Base-by-base conservation (phyloP, 306 rosid genomes). In the Leucaena leucocephala region DNA sequence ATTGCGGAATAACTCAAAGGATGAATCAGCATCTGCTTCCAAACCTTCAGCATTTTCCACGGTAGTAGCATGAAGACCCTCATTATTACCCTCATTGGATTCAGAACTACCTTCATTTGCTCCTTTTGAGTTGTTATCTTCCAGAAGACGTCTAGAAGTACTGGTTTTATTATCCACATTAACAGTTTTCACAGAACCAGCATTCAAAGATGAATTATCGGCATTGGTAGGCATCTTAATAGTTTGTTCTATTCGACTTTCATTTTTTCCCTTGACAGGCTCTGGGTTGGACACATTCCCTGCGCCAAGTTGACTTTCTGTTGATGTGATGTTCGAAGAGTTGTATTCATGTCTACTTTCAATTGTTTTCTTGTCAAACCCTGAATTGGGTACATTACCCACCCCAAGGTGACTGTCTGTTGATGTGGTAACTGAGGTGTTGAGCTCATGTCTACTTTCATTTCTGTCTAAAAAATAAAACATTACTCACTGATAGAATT, bases 11-110 rank as follows among this genome's bases (percentile, higher is more conserved):
- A 96, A 77, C 44, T 96, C 99, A 49, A 93, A 96, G 57, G 99
- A 93, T 22, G 96, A 85, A 82, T 84, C 99, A 68, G 97, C 98
- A 73, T 91, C 96, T 80, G 90, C 93, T 86, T 96, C 98, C 76
- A 93, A 86, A 78, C 82, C 78, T 80, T 87, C 96, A 5, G 79
- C 91, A 87, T 88, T 93, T 83, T 91, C 93, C 43, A 88, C 98
- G 14, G 97, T 90, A 62, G 93, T 90, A 76, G 89, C 88, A 76
- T 33, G 96, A 72, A 68, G 76, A 43, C 82, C 90, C 62, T 84
- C 94, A 65, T 81, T 75, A 63, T 72, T 78, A 63, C 73, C 57
- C 43, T 55, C 88, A 72, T 85, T 83, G 77, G 94, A 80, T 82
- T 83, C 81, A 63, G 91, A 83, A 83, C 78, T 84, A 85, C 78